phyloP scores from a whole-genome alignment of 345 rosid species.

The Hypericum androsaemum region DNA sequence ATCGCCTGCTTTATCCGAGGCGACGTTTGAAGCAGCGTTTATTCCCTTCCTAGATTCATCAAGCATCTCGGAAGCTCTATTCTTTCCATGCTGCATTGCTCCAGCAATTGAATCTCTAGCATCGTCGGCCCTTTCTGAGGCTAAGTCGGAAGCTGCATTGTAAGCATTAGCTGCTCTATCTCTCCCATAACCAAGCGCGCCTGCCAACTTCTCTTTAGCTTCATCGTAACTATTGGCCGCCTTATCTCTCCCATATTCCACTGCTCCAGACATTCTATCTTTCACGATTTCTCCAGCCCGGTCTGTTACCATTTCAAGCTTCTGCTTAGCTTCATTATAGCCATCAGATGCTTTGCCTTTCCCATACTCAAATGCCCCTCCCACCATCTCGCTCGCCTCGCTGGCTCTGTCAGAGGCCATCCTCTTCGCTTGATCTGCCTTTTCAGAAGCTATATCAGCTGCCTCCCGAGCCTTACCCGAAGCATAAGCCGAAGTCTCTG shows the following conservation, averaged over 20 bases:
- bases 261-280: too few species aligned
- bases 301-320: too few species aligned
- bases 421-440: slow-evolving; percentile 2
- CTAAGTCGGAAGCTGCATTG: background rate
- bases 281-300: too few species aligned
- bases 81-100: slow-evolving; percentile 12
- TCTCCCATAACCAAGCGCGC: slow-evolving; percentile 4
- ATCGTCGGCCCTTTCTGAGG: slow-evolving; percentile 11
- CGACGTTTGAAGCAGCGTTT: background rate
- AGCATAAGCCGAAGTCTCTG: slow-evolving; percentile 22
- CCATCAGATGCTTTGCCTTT: slow-evolving; percentile 17
- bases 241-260: too few species aligned
- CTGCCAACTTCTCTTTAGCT: slow-evolving; percentile 6
- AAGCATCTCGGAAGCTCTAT: slow-evolving; percentile 8
- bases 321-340: slow-evolving; percentile 10
- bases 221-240: too few species aligned
- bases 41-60: background rate
- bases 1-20: background rate
- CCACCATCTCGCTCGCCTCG: slow-evolving; percentile 20
- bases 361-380: slow-evolving; percentile 16
- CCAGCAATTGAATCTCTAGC: slow-evolving; percentile 8
- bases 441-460: background rate
- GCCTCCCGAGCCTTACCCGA: background rate
- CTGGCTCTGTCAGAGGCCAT: slow-evolving; percentile 16
- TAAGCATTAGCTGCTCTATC: background rate